Base-by-base conservation (phyloP, 768 basidiomycete species). In the Phlebiopsis flavidoalba region DNA sequence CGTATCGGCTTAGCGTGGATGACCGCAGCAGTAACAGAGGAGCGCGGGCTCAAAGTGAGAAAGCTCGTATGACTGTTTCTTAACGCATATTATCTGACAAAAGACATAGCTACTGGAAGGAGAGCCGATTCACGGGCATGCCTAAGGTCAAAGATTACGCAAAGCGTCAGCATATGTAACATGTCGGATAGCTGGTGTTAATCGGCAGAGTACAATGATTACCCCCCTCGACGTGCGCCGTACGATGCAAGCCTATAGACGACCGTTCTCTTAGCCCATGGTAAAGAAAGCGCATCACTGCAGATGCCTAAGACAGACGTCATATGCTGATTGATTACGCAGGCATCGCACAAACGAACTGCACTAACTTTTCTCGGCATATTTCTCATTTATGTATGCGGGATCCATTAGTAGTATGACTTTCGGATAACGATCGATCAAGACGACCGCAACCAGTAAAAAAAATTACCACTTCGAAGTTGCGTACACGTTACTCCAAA, bases 71-170 rank as follows among this genome's bases (percentile, higher is more conserved):
- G 55, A 54, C 49, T 5, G 50, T 54, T n/a, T 31, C 11, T 54
- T n/a, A n/a, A 65, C n/a, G 65, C 57, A 3, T 37, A 26, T n/a
- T 21, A 48, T 35, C 11, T 33, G 31, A 59, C 50, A 5, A 17
- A 31, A 22, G 36, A 26, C 36, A 1, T 66, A 96, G 94, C 93
- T 93, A 8, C 73, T 96, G 60, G n/a, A 80, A 88, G 71, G 77
- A 89, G 54, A 85, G 85, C 67, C 80, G 83, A 63, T 90, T 86
- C 72, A n/a, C 75, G 76, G 53, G n/a, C n/a, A 96, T 99, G 69
- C 94, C 96, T 1, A 99, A 99, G n/a, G 75, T 98, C 96, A 33
- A n/a, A 86, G 97, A 61, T n/a, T 99, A 99, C 72, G 95, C 95
- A 72, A n/a, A 95, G 92, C 65, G 96, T 99, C 21, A 92, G 95